These are phyloP conservation scores for Panicum hallii DNA, from an alignment of 202 grass and related monocot genomes.

Conservation along the genomic window DNA sequence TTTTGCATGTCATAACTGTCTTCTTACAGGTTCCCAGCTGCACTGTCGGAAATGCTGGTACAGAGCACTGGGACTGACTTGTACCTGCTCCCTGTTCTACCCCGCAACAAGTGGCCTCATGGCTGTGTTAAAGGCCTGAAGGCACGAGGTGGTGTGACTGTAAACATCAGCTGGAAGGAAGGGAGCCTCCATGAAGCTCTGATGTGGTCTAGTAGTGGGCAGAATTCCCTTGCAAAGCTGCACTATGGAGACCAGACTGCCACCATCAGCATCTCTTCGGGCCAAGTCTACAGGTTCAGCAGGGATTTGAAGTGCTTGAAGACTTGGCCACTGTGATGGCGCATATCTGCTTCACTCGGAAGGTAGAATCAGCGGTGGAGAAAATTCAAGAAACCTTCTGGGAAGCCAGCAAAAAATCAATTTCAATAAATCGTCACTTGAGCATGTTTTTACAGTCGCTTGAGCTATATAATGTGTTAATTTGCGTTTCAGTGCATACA, in stretches of 20 bases:
- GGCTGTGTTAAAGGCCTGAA: slow-evolving; percentile 83
- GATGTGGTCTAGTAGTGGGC: slow-evolving; percentile 58
- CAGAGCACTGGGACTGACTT: slow-evolving; percentile 75
- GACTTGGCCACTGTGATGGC: slow-evolving; percentile 48
- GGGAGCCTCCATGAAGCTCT: slow-evolving; percentile 76
- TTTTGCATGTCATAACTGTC: background rate
- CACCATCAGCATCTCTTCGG: slow-evolving; percentile 32
- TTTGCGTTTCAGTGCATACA: background rate
- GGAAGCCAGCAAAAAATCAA: background rate
- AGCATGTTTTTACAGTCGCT: background rate
- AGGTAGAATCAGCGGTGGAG: background rate
- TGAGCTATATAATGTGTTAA: background rate
- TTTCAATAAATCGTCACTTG: background rate
- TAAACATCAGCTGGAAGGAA: slow-evolving; percentile 84
- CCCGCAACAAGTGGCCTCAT: slow-evolving; percentile 73
- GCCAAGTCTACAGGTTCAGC: slow-evolving; percentile 64
- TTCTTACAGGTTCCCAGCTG: slow-evolving; percentile 77
- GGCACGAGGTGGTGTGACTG: slow-evolving; percentile 69
- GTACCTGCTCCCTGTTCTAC: slow-evolving; percentile 79
- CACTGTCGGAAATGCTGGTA: slow-evolving; percentile 82
- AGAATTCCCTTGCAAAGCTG: slow-evolving; percentile 55
- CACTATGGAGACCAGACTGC: slow-evolving; percentile 44
- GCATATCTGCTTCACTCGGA: background rate
- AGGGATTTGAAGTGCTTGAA: slow-evolving; percentile 75
- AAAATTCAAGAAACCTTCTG: background rate